Evolutionary conservation across 2,329 filamentous ascomycete genomes (phyloP).

Genomic region (Fusarium camptoceras): DNA sequence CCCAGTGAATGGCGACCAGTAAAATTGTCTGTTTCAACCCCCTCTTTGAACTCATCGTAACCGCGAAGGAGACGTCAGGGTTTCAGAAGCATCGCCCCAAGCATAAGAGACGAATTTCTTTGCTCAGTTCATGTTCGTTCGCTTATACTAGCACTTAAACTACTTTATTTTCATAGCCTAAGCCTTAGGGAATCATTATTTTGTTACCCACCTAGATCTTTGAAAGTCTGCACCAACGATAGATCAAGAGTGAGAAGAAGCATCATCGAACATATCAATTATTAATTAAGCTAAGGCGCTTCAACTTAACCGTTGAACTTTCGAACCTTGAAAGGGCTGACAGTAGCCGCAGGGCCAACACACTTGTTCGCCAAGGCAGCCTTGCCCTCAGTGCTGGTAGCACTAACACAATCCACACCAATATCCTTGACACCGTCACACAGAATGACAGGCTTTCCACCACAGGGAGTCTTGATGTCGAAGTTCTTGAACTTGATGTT

Average conservation of each 20-base stretch:
- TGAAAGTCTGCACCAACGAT: too few relatives aligned
- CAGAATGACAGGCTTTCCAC: constrained; percentile 25
- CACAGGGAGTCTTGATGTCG: constrained; percentile 51
- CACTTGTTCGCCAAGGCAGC: constrained; percentile 22
- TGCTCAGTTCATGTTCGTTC: too few relatives aligned
- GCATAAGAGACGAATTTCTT: too few relatives aligned
- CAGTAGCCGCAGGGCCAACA: constrained; percentile 1
- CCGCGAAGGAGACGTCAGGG: too few relatives aligned
- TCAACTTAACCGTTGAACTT: constrained; percentile 15
- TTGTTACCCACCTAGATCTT: too few relatives aligned
- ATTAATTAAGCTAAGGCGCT: fast-evolving
- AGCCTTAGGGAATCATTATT: too few relatives aligned
- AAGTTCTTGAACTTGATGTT: constrained; percentile 67
- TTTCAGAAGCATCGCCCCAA: too few relatives aligned
- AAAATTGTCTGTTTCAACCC: too few relatives aligned
- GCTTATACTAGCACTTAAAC: too few relatives aligned
- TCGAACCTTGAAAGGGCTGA: constrained; percentile 32
- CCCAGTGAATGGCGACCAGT: neutral
- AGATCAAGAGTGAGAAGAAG: neutral
- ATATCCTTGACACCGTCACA: constrained; percentile 35
- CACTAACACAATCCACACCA: constrained; percentile 32
- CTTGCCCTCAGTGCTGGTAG: neutral
- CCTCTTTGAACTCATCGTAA: too few relatives aligned
- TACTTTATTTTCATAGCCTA: fast-evolving
- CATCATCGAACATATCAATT: neutral